A percentile compares a stretch with the other conserved stretches of the same genome.
Evolutionary conservation across 192 early-diverging fungal species (phyloP).

Genomic region (Phycomyces nitens): DNA sequence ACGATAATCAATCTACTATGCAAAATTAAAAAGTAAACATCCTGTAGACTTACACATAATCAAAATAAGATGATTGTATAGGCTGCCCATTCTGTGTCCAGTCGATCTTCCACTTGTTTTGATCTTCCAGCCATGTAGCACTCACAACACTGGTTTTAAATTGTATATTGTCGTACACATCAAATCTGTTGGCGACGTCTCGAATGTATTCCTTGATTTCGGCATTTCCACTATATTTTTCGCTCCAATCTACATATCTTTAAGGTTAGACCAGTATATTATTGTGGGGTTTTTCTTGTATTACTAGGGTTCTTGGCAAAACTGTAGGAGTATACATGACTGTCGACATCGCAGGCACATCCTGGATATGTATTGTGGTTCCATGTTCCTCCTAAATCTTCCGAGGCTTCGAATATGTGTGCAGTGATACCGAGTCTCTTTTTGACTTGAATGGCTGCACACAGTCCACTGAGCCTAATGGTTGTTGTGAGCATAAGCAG

Average conservation of each 20-base stretch:
- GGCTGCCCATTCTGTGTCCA: neutral
- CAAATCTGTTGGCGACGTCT: conserved; percentile 31
- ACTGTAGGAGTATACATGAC: conserved; percentile 37
- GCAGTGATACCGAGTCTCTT: conserved; percentile 40
- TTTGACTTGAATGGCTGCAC: conserved; percentile 46
- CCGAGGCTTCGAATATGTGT: conserved; percentile 42
- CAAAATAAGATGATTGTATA: conserved; percentile 13
- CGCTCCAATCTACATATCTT: conserved; percentile 26
- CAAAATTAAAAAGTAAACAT: neutral
- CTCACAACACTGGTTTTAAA: conserved; percentile 37
- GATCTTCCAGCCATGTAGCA: conserved; percentile 32
- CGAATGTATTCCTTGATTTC: conserved; percentile 43
- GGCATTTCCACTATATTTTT: conserved; percentile 25
- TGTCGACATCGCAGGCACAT: conserved; percentile 40
- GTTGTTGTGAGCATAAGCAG: too few relatives aligned
- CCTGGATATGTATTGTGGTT: conserved; percentile 41
- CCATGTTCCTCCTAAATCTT: conserved; percentile 54
- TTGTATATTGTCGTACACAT: conserved; percentile 32
- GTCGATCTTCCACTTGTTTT: conserved; percentile 38
- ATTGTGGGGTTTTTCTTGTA: too few relatives aligned
- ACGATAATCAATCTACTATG: too few relatives aligned
- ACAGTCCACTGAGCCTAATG: conserved; percentile 29
- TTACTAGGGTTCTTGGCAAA: conserved; percentile 41
- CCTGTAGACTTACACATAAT: conserved; percentile 29
- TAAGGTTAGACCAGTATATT: too few relatives aligned